Evolutionary conservation across 208 protist species (phyloP), one percentile per base, ranked within the genome.

Genomic region (Wallacemonas rigidus): DNA sequence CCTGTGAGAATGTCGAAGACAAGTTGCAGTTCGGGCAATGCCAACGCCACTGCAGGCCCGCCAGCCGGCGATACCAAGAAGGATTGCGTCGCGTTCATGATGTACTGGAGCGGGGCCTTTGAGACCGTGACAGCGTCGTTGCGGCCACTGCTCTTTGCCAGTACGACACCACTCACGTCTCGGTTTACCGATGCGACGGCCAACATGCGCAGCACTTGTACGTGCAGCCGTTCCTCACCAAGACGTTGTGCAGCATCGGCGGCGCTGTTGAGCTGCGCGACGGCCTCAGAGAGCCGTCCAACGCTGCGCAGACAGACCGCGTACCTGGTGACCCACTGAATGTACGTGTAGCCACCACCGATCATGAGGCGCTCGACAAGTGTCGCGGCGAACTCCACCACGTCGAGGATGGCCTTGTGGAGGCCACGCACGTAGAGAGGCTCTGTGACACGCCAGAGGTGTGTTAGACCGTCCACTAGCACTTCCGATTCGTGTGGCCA

Each of bases 291-390:
- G 44, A 69, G 55, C 1, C 86, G 80, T 4, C 89, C 87, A 26
- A 82, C 73, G 17, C 79, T 81, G 8, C 85, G 77, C 2, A 94
- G 73, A 67, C 89, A 92, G 14, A 77, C 71, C 1, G 89, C 91
- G 64, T 88, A 87, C 36, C 89, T 83, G 41, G 79, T 73, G 26
- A 81, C 69, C 91, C 91, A 96, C 79, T 94, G 87, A 3, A 94
- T 58, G 8, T 87, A 84, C 2, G 80, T 87, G 71, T 88, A 87
- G 2, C 72, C 76, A 15, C 88, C 89, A 8, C 86, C 85, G 50
- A 90, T 85, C 61, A 72, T 80, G 48, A 96, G 78, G 35, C 85
- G 83, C 69, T 96, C 89, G 60, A 91, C 79, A 40, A 96, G 71
- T 1, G 76, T 67, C 7, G 86, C 72, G 38, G 88, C 82, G 75